Evolutionary conservation across 2,329 filamentous ascomycete genomes (phyloP), one percentile per base, ranked within the genome.

Genomic region (Cephalotrichum gorgonifer): DNA sequence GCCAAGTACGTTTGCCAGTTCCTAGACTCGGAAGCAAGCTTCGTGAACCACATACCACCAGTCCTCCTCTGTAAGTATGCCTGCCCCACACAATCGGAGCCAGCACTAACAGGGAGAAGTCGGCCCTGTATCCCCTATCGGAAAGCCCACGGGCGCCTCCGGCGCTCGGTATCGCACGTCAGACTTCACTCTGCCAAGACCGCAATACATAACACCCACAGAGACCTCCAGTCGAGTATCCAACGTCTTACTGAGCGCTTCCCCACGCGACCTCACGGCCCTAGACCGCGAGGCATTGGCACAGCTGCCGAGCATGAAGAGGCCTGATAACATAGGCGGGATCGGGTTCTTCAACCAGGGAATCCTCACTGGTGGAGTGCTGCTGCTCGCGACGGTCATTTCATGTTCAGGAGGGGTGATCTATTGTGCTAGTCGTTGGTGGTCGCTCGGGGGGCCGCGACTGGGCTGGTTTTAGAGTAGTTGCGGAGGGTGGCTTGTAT

Each of bases 1-100:
- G 75, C 71, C 15, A 83, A 83, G 57, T 84, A 83, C 53, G 65
- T 83, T 4, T 66, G 69, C 7, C 76, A 83, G 53, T 80, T 76
- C 58, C 62, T 82, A 31, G 56, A 66, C 8, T 65, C 76, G 3
- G 63, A 72, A 12, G 58, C 71, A 1, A 72, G 73, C 0, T 76
- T 74, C 56, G 63, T 78, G 49, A 83, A 83, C 58, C 73, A 79
- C 47, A 68, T 83, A 6, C 79, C 79, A 0, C 53, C 64, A 2
- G 68, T 75, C 30, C 62, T 83, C 2, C 69, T 83, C 4, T 54
- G 53, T 54, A 47, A 26, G 51, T 48, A 5, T 39, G 6, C 15
- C 8, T 35, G 47, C 63, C 69, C 39, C 67, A 64, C 2, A 68
- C 63, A 3, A 64, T 64, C 25, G 61, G 63, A 25, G 67, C 64